Conservation (phyloP, 768 basidiomycete species). For the Lactarius hengduanensis region DNA sequence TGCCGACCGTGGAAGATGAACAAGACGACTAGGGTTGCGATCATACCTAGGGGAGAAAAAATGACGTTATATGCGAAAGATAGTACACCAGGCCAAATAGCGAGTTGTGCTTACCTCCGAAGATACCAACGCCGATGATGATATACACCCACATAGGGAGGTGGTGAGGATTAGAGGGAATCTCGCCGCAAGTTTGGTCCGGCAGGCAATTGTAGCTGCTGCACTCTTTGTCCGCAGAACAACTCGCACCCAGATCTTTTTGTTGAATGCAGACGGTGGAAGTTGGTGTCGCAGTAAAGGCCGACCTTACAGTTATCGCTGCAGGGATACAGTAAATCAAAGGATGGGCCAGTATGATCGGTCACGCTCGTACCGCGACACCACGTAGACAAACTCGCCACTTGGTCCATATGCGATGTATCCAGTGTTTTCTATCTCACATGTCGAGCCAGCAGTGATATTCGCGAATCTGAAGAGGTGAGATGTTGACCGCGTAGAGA, state of each 20-base stretch:
- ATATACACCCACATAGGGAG: constrained; percentile 70
- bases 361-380: constrained; percentile 58
- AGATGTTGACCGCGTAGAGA: neutral
- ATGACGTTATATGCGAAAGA: constrained; percentile 2
- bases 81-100: too few relatives aligned
- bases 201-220: constrained; percentile 69
- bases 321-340: constrained; percentile 15
- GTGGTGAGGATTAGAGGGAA: constrained; percentile 58
- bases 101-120: constrained; percentile 52
- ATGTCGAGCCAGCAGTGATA: constrained; percentile 58
- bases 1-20: constrained; percentile 71
- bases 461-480: constrained; percentile 66
- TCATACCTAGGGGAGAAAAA: constrained; percentile 56
- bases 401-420: constrained; percentile 65
- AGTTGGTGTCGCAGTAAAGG: constrained; percentile 69
- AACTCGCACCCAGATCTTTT: constrained; percentile 57
- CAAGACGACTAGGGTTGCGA: constrained; percentile 63
- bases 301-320: constrained; percentile 75
- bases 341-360: neutral
- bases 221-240: constrained; percentile 66
- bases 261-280: constrained; percentile 54
- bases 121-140: constrained; percentile 66
- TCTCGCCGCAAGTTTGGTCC: constrained; percentile 58
- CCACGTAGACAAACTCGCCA: constrained; percentile 70
- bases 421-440: constrained; percentile 74